Evolutionary conservation across 2,329 filamentous ascomycete species (phyloP), one percentile per base, ranked within the genome.

Genomic region (Aspergillus intermedius): DNA sequence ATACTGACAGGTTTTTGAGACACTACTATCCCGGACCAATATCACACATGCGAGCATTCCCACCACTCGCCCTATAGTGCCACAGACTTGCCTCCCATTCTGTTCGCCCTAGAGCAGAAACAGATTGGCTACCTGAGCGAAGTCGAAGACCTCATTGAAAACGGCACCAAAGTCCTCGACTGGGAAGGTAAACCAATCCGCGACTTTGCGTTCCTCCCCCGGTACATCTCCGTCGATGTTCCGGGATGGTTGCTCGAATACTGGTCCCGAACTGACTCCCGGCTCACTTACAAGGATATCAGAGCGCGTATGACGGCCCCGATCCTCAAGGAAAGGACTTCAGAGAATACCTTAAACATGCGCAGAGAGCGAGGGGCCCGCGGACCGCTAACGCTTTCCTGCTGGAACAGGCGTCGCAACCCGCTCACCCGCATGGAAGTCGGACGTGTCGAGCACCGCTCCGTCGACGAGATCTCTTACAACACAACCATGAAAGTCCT

Each of bases 221-320:
- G 58, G 4, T 62, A 60, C 45, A 64, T 66, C 45, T 56, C 60
- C 19, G 37, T 52, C n/a, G 51, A 53, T 2, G 54, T 59, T 4
- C 22, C 54, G 1, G 60, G 49, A 5, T 66, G 63, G 63, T 51
- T 65, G 1, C 47, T 66, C 34, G 63, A 65, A 46, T 64, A 54
- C 49, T 66, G 63, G 63, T 57, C 59, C 50, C 54, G 62, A 5
- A 54, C 57, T 3, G 63, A 65, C 40, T 39, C 45, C 2, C 56
- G 62, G 3, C 49, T 65, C 21, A 58, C 53, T 1, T 64, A 63
- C 49, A 42, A 51, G 15, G 63, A 66, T 42, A 61, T 66, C 43
- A 59, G 60, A 19, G 59, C 58, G 4, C 54, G 63, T 7, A 65
- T 65, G 63, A 45, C 48, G n/a, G 59, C 47, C 13, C 40, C 49